Evolutionary conservation across 768 basidiomycete species (phyloP), one percentile per base, ranked within the genome.

Genomic region (Boletus barrowsii): DNA sequence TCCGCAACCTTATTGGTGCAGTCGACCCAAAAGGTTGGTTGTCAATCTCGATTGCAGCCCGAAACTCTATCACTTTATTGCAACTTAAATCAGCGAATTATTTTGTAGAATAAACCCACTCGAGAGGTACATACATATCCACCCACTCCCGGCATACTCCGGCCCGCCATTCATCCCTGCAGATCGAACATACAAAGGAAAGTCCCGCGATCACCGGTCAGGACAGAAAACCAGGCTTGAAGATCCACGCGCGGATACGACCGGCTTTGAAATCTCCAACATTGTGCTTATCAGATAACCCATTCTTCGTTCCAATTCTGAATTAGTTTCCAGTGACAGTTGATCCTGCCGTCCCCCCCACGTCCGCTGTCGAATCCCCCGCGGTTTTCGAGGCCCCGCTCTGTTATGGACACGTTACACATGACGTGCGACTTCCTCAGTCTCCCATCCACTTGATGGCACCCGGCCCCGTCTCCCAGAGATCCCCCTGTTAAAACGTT

Each of bases 1-100:
- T 47, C 56, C 59, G 58, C 61, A 68, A 69, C 71, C 70, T 70
- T 70, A 70, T 70, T 72, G 70, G 71, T 60, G 72, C 61, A 59
- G 59, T 39, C 50, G 71, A 71, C 72, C 71, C 71, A 73, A 71
- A 71, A 71, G 71, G 70, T 49, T 73, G 66, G 70, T 72, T 62
- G 71, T 68, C 68, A 67, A 76, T 76, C 75, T 75, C 72, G 75
- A 74, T 76, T 72, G 45, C 54, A 56, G 57, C 46, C 64, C 63
- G 68, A 69, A 80, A 78, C 74, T 75, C 78, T 78, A 79, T 75
- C 72, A 78, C 78, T 75, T 72, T 79, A 78, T 72, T 78, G 71
- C 78, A 79, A 77, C 76, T 71, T 71, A 76, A 75, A 73, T 67
- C 35, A 47, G 15, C 18, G 17, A 13, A 13, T 53, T 33, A 29